Evolutionary conservation across 176 grass and related monocot species (phyloP).

Genomic region (Lolium perenne): DNA sequence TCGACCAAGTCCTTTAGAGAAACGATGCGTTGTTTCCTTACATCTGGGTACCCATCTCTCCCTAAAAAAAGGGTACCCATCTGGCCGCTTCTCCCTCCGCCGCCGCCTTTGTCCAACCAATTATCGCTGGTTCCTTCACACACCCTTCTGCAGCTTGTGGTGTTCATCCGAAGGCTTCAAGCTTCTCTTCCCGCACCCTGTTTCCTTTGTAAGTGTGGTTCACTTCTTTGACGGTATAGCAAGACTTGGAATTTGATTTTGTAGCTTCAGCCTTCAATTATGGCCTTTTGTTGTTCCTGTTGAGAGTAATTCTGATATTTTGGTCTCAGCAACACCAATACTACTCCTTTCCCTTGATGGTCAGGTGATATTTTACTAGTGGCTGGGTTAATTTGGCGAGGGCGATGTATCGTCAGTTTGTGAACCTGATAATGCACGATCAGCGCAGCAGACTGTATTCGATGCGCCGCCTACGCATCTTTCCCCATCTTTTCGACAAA

Average conservation of each 20-base stretch:
- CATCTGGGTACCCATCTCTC: too few relatives aligned
- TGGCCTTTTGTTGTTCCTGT: not conserved
- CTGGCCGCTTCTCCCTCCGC: not conserved
- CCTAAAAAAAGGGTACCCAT: too few relatives aligned
- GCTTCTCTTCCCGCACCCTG: not conserved
- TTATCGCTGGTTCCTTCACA: too few relatives aligned
- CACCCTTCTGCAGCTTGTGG: not conserved
- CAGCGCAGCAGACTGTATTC: not conserved
- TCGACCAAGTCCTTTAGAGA: too few relatives aligned
- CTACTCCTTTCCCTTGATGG: not conserved
- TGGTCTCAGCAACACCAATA: not conserved
- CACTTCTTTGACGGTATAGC: not conserved
- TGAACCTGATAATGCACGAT: not conserved
- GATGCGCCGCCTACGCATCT: not conserved
- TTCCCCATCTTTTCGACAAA: not conserved
- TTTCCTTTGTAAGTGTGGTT: not conserved
- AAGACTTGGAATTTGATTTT: not conserved
- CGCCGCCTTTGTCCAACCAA: not conserved
- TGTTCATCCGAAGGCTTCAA: not conserved
- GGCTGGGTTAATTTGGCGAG: not conserved
- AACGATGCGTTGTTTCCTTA: too few relatives aligned
- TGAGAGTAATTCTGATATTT: not conserved
- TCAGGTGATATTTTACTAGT: not conserved
- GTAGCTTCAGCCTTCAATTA: not conserved
- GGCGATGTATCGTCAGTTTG: not conserved